A percentile compares a stretch with the other conserved stretches of the same genome.
These are phyloP conservation scores for Cyclospora cayetanensis DNA, from an alignment of 169 alveolate genomes.

Conservation along the genomic window DNA sequence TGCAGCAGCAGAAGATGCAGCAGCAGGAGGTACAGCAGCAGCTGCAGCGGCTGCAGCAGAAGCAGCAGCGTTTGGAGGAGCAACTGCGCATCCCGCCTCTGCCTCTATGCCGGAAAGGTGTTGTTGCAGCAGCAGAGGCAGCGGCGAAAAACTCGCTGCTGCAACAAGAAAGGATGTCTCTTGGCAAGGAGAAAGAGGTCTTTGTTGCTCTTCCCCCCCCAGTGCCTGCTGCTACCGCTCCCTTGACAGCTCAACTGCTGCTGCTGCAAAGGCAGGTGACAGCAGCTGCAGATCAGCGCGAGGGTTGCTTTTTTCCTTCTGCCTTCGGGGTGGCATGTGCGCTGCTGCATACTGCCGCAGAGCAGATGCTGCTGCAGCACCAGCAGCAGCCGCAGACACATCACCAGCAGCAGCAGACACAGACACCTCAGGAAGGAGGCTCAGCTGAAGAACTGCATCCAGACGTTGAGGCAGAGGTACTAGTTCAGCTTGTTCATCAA, in stretches of 20 bases:
- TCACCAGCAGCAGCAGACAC: conserved; percentile 26
- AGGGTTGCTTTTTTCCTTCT: conserved; percentile 8
- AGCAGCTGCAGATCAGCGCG: neutral
- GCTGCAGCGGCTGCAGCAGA: conserved; percentile 28
- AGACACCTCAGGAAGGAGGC: neutral
- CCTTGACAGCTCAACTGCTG: neutral
- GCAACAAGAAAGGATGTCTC: neutral
- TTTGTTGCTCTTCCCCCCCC: conserved; percentile 32
- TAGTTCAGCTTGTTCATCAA: neutral
- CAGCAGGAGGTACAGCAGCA: conserved; percentile 9
- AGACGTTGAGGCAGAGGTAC: neutral
- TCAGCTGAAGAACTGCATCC: conserved; percentile 35
- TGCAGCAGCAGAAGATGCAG: neutral
- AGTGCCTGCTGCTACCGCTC: neutral
- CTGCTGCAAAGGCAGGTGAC: neutral
- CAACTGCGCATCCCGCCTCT: neutral
- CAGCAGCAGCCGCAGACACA: conserved; percentile 19
- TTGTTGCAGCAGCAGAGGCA: conserved; percentile 45
- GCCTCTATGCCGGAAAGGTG: neutral
- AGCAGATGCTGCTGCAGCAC: neutral
- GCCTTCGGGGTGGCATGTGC: neutral
- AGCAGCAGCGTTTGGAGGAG: conserved; percentile 2
- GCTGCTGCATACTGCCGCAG: conserved; percentile 31
- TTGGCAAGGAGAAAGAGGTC: neutral
- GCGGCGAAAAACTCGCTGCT: neutral